Evolutionary conservation across 495 filamentous ascomycete genomes (phyloP).

Genomic region (Penicillium herquei): DNA sequence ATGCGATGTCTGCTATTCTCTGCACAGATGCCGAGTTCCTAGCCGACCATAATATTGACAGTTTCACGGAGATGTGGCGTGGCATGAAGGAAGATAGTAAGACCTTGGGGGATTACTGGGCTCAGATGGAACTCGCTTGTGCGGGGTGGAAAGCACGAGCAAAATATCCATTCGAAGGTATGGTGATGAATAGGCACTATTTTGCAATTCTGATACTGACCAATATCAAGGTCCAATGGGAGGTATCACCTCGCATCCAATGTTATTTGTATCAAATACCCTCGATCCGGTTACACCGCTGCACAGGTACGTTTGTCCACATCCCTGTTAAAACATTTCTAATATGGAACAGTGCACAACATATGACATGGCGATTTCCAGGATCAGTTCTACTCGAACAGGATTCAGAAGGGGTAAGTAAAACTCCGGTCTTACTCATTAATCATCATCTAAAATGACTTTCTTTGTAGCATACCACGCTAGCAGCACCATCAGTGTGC

Average conservation of each 20-base stretch:
- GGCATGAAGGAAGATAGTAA: constrained; percentile 46
- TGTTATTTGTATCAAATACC: constrained; percentile 59
- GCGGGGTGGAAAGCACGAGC: constrained; percentile 56
- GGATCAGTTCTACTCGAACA: constrained; percentile 52
- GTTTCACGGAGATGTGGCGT: constrained; percentile 48
- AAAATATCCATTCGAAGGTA: constrained; percentile 54
- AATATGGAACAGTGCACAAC: constrained; percentile 39
- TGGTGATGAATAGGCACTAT: not conserved
- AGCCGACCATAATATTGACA: constrained; percentile 32
- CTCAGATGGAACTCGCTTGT: constrained; percentile 54
- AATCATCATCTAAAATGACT: not conserved
- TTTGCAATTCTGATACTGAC: not conserved
- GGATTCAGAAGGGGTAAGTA: constrained; percentile 55
- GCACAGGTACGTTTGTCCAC: constrained; percentile 21
- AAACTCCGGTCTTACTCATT: not conserved
- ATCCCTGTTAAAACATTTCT: not conserved
- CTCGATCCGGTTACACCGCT: constrained; percentile 62
- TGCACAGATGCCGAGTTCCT: constrained; percentile 59
- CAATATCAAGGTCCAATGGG: constrained; percentile 28
- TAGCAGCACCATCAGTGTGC: constrained; percentile 49
- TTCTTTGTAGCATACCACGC: constrained; percentile 40
- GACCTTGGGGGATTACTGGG: constrained; percentile 57
- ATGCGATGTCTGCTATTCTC: constrained; percentile 55
- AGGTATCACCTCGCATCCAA: constrained; percentile 49
- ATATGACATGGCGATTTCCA: constrained; percentile 49